Base-by-base conservation (phyloP, 1,139 yeast genomes). In the Lizanozyma gosingica region DNA sequence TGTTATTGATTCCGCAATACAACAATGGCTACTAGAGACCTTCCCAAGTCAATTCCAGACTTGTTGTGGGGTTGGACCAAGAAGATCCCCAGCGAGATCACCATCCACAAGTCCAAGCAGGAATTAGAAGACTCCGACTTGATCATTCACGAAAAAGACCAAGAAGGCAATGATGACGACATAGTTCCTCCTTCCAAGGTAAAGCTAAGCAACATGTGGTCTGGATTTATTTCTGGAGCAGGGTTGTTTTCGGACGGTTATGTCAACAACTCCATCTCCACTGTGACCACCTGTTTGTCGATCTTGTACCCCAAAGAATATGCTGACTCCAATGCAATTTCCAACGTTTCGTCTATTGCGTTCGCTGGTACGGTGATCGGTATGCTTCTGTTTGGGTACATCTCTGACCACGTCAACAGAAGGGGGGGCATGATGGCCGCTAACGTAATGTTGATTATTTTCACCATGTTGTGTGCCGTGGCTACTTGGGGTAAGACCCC, bases 341-440 rank as follows among this genome's bases (percentile, higher is more conserved):
- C 78, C 45, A 86, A 87, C 54, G 84, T 88, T 41, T 73, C 94
- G 0, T 79, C 95, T n/a, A 83, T 88, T 55, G 95, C 88, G 0
- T 88, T 88, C 56, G 95, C 75, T 11, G 97, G 97, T 52, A 87
- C 90, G 2, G 94, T 88, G 39, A 73, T 84, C n/a, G 97, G 97
- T 36, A 90, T 81, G 66, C 70, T 88, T 41, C 41, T 69, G 2
- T 87, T 88, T 60, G 97, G 96, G 38, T 80, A 78, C 53, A 63
- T 84, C 39, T 75, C 94, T 15, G 97, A 88, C 62, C 75, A 80
- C 53, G 67, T 79, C 49, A 82, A 88, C 11, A 78, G 97, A 63
- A 86, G 82, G 54, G 61, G 71, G 6, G 94, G 94, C 38, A 87
- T 88, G 95, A 56, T 88, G 48, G 59, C 73, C 37, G 86, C 95